These are phyloP conservation scores for Globisporangium megalacanthum DNA, from an alignment of 352 stramenopile species.

Conservation along the genomic window DNA sequence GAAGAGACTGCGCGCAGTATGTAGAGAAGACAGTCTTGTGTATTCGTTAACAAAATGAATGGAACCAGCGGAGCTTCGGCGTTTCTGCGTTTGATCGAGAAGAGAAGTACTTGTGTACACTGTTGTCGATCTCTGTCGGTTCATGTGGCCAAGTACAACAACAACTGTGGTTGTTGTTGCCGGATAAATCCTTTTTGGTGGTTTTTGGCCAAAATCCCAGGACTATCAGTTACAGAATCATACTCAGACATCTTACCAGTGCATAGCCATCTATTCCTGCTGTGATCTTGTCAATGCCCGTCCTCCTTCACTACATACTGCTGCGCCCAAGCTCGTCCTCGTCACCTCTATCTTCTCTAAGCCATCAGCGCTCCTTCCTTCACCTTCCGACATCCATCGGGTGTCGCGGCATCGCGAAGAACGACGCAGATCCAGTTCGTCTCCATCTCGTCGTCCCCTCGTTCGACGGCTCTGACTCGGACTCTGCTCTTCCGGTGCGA, in stretches of 20 bases:
- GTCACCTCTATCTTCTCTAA: background rate
- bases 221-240: too few species aligned
- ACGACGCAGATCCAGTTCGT: background rate
- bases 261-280: background rate
- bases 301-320: background rate
- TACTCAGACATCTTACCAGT: background rate
- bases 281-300: background rate
- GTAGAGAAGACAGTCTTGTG: constrained; percentile 4
- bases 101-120: too few species aligned
- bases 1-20: background rate
- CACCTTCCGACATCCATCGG: background rate
- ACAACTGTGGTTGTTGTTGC: too few species aligned
- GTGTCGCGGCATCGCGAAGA: background rate
- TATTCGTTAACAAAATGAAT: constrained; percentile 1
- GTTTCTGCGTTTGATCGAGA: too few species aligned
- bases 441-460: background rate
- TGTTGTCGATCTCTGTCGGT: too few species aligned
- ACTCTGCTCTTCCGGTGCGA: background rate
- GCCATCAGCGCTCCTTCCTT: background rate
- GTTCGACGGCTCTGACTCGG: background rate
- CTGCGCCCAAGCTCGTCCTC: constrained; percentile 1
- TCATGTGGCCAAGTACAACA: too few species aligned
- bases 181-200: too few species aligned
- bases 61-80: background rate
- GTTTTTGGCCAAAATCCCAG: too few species aligned